These are phyloP conservation scores for Trypanosoma brucei DNA, from an alignment of 208 protist genomes.

Conservation along the genomic window DNA sequence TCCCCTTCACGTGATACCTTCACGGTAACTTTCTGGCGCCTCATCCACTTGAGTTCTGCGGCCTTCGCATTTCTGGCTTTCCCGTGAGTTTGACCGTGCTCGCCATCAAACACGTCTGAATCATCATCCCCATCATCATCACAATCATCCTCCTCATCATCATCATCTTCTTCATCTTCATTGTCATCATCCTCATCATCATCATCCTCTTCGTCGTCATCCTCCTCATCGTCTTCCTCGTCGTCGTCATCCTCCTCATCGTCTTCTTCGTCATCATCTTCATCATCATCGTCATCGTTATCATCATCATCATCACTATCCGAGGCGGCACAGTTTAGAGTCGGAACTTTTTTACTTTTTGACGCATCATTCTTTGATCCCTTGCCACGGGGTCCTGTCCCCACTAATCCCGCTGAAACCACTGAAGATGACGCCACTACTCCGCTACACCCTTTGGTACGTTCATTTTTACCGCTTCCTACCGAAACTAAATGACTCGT, in stretches of 20 bases:
- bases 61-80: slow-evolving; percentile 4
- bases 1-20: slow-evolving; percentile 80
- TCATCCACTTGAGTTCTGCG: neutral
- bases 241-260: neutral
- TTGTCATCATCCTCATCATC: slow-evolving; percentile 13
- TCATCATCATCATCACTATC: slow-evolving; percentile 3
- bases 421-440: no score
- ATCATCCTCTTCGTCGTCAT: slow-evolving; percentile 10
- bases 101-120: slow-evolving; percentile 12
- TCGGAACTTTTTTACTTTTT: no score
- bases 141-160: slow-evolving; percentile 25
- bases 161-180: slow-evolving; percentile 22
- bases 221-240: slow-evolving; percentile 17
- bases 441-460: no score
- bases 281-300: slow-evolving; percentile 19
- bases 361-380: no score
- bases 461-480: no score
- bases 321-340: no score
- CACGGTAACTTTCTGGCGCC: slow-evolving; percentile 29
- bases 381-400: no score
- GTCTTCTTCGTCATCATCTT: slow-evolving; percentile 19
- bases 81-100: slow-evolving; percentile 7
- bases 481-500: no score
- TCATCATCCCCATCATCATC: slow-evolving; percentile 16
- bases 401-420: no score